Base-by-base conservation (phyloP, 768 basidiomycete species). In the Trametes cingulata region DNA sequence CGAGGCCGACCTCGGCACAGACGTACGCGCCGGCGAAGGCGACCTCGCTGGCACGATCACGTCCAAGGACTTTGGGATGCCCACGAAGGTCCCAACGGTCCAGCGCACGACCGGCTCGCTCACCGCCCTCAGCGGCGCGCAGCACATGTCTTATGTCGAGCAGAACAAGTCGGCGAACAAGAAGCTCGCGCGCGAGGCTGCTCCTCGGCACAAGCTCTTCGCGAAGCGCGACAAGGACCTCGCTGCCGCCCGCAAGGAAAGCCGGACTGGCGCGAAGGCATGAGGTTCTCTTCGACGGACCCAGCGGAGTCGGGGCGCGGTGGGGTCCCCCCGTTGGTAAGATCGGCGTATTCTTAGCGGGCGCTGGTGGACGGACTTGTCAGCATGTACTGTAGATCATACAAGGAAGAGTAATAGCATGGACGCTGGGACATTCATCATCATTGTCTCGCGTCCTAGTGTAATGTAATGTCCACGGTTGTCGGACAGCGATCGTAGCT, bases 61-160 rank as follows among this genome's bases (percentile, higher is more conserved):
- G 19, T 90, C 89, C 36, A 91, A 91, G 70, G 88, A 93, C 71
- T 92, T 93, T 73, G 91, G 91, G n/a, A 52, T 74, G 61, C 81
- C 83, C n/a, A 74, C 79, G 49, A 85, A 80, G 70, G 84, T 86
- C 75, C 87, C 88, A 2, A 69, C 76, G 12, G 85, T 85, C 8
- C 89, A 91, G 66, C 82, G 92, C 62, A 92, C 90, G 47, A 86
- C 88, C 2, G 93, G 93, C 0, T 90, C 88, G 40, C 78, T 95
- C 41, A 84, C 86, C 2, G 90, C 92, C 36, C 79, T 96, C 65
- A 92, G 90, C 71, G 94, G 94, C 33, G 92, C 85, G 4, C 90
- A 92, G 67, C 91, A 92, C 67, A 94, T 95, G 93, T 91, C 90
- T 47, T 95, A 95, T 68, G 81, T 93, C 47, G 93, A 95, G 75